Conservation (phyloP, 2,329 filamentous ascomycete genomes). For the Fulvia fulva region DNA sequence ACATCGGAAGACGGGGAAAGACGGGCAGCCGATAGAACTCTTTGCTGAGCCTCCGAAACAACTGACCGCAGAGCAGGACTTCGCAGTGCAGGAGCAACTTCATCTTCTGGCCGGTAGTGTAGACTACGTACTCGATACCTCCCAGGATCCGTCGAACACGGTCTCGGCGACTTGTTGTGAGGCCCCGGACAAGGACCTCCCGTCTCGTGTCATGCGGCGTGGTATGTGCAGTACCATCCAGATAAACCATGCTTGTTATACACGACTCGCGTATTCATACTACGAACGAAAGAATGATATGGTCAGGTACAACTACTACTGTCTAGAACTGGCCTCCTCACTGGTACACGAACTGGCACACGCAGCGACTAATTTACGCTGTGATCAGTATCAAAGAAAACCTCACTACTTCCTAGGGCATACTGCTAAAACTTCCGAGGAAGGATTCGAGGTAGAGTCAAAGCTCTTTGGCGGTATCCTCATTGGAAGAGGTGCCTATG, state of each 20-base stretch:
- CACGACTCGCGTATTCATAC: neutral
- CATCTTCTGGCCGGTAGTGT: neutral
- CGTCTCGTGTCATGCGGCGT: neutral
- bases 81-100: neutral
- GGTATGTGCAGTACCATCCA: neutral
- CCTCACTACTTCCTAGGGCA: neutral
- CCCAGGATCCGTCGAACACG: neutral
- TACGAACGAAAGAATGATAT: neutral
- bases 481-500: neutral
- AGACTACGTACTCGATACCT: neutral
- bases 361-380: neutral
- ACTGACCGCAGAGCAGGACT: neutral
- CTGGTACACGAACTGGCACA: neutral
- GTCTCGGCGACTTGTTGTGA: neutral
- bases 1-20: neutral
- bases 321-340: neutral
- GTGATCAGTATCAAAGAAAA: neutral
- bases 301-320: neutral
- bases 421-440: neutral
- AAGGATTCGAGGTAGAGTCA: neutral
- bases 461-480: neutral
- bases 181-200: neutral
- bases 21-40: neutral
- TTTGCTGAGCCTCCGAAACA: neutral
- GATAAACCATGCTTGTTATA: neutral